Evolutionary conservation across 2,329 filamentous ascomycete species (phyloP).

Genomic region (Sclerotinia sclerotiorum): DNA sequence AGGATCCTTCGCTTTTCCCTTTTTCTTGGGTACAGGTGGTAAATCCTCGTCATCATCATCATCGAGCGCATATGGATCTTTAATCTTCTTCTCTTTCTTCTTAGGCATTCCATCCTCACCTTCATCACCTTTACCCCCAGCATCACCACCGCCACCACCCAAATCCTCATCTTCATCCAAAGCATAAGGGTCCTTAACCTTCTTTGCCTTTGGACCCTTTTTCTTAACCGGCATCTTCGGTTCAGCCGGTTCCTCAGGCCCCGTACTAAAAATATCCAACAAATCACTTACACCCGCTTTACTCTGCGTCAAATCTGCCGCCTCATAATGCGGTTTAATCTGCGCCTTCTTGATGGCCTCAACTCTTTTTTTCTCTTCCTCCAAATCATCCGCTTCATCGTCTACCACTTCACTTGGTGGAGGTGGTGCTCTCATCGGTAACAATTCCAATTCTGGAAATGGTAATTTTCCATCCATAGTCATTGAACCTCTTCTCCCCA

Average conservation of each 20-base stretch:
- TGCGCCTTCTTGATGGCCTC: constrained; percentile 22
- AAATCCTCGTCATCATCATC: constrained; percentile 18
- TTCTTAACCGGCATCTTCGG: constrained; percentile 18
- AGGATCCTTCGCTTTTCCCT: neutral
- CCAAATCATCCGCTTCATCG: constrained; percentile 22
- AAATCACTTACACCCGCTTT: constrained; percentile 20
- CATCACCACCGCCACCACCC: neutral
- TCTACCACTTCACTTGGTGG: constrained; percentile 25
- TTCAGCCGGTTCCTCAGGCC: constrained; percentile 22
- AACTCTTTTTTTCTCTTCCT: constrained; percentile 24
- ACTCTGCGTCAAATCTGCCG: constrained; percentile 2
- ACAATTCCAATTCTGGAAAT: constrained; percentile 38
- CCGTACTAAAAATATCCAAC: constrained; percentile 22
- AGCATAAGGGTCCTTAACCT: constrained; percentile 18
- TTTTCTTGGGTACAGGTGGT: constrained; percentile 1
- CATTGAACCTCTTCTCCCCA: constrained; percentile 34
- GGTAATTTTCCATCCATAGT: constrained; percentile 32
- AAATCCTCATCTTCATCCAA: constrained; percentile 18
- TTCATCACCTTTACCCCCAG: neutral
- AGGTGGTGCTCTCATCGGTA: constrained; percentile 28
- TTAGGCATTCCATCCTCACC: neutral
- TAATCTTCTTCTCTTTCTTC: constrained; percentile 12
- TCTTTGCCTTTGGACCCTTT: constrained; percentile 10
- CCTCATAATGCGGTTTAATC: constrained; percentile 16
- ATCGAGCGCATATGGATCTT: constrained; percentile 13